These are phyloP conservation scores for Rhodotorula diobovata DNA, from an alignment of 768 basidiomycete species.

Conservation along the genomic window DNA sequence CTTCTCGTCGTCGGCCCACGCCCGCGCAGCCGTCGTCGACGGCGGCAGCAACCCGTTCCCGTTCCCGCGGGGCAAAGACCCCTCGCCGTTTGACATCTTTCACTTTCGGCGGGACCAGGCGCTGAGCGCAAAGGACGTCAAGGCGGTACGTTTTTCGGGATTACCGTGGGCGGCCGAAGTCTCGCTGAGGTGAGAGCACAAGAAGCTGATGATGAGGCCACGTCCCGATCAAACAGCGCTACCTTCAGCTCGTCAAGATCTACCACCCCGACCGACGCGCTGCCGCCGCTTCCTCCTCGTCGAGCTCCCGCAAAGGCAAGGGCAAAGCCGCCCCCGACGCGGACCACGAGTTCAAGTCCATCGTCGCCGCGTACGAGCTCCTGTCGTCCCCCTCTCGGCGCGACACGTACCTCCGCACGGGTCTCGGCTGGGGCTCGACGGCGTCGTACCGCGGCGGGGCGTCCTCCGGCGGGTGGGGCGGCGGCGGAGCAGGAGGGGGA, in stretches of 20 bases:
- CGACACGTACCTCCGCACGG: slow-evolving; percentile 13
- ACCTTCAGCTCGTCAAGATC: slow-evolving; percentile 25
- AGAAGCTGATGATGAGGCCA: not conserved
- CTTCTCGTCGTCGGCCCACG: not conserved
- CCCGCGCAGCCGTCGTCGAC: not conserved
- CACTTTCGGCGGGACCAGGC: slow-evolving; percentile 12
- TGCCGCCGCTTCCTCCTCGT: not conserved
- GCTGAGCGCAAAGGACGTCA: not conserved
- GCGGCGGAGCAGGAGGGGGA: too few relatives aligned
- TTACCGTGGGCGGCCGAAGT: too few relatives aligned
- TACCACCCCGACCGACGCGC: slow-evolving; percentile 32
- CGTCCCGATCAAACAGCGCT: not conserved
- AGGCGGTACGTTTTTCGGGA: not conserved
- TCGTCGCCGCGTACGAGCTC: slow-evolving; percentile 30
- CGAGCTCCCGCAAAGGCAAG: not conserved
- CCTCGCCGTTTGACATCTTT: slow-evolving; percentile 36
- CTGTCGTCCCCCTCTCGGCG: slow-evolving; percentile 16
- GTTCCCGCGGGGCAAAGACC: slow-evolving; percentile 19
- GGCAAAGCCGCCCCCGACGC: slow-evolving; percentile 3
- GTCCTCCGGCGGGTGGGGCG: not conserved
- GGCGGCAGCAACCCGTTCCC: slow-evolving; percentile 10
- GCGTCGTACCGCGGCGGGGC: not conserved
- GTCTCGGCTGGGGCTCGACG: slow-evolving; percentile 20
- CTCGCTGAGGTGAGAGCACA: not conserved
- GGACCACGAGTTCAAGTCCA: slow-evolving; percentile 23